phyloP scores from a whole-genome alignment of 495 filamentous ascomycete species.

The Cairneyella variabilis region DNA sequence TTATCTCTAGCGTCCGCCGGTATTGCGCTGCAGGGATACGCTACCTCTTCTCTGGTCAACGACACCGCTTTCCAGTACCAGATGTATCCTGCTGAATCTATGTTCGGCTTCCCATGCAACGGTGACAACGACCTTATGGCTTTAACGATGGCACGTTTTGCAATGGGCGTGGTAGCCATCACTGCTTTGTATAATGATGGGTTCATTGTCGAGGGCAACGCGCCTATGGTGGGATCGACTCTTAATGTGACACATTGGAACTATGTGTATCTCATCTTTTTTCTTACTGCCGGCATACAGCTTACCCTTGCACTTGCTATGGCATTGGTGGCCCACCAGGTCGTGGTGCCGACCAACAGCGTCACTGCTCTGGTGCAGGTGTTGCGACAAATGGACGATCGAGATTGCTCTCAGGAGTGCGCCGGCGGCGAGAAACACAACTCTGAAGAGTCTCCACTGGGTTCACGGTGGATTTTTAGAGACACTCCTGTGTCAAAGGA shows the following conservation, averaged over 20 bases:
- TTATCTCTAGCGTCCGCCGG: background rate
- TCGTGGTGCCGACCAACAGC: no score
- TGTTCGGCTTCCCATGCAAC: background rate
- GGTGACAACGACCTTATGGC: background rate
- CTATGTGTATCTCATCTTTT: background rate
- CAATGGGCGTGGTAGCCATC: background rate
- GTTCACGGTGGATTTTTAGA: no score
- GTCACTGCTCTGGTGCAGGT: no score
- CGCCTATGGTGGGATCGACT: background rate
- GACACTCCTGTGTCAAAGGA: no score
- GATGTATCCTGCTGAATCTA: slow-evolving; percentile 1
- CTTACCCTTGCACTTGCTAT: no score
- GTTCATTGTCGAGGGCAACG: background rate
- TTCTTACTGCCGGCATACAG: background rate
- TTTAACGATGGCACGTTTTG: background rate
- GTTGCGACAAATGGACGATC: no score
- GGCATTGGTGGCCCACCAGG: no score
- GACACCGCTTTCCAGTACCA: background rate
- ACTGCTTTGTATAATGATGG: background rate
- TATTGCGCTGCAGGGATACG: slow-evolving; percentile 4
- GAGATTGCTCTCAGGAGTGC: no score
- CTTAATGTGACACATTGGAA: background rate
- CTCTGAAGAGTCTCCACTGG: no score
- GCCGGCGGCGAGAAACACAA: no score
- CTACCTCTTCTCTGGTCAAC: no score